Evolutionary conservation across 1,139 yeast genomes (phyloP), one percentile per base, ranked within the genome.

Genomic region (Arxiozyma slooffiae): DNA sequence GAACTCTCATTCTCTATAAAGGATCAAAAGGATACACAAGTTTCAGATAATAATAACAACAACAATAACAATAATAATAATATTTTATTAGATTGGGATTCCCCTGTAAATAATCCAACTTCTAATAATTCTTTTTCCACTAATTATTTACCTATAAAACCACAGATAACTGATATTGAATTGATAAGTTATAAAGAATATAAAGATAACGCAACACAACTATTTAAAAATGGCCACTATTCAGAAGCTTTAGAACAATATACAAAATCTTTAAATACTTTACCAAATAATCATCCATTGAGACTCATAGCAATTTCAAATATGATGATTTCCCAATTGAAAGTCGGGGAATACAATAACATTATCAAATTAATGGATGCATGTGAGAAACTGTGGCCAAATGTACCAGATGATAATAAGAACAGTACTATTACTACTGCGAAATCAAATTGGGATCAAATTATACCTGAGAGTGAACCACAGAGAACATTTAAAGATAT

Each of bases 161-260:
- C 26, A 18, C 39, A 22, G n/a, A n/a, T 16, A 14, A 17, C 47
- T 21, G 20, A 30, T 3, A 30, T 30, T 30, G 36, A 30, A 30
- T 30, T 30, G 36, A 30, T 30, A 30, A 30, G 36, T 30, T 30
- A 30, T 30, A 7, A 30, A 11, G 36, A 30, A 30, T 30, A n/a
- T 22, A 79, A 86, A 53, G 70, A 71, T 18, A 74, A 76, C 36
- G 97, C 89, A 4, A 71, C 80, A 3, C 75, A 74, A 36, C 76
- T 81, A 0, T 92, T 81, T 69, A 77, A 78, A 52, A 76, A 80
- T 17, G 99, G 99, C n/a, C 92, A 92, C 64, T 94, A 85, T 64
- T 67, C 80, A 7, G 67, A 72, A 7, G 92, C 98, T 0, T 72
- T 79, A 18, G 74, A 72, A 23, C 73, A n/a, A 49, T 94, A 86